Conservation (phyloP, 108 stramenopile species). For the Nitzschia sp. region DNA sequence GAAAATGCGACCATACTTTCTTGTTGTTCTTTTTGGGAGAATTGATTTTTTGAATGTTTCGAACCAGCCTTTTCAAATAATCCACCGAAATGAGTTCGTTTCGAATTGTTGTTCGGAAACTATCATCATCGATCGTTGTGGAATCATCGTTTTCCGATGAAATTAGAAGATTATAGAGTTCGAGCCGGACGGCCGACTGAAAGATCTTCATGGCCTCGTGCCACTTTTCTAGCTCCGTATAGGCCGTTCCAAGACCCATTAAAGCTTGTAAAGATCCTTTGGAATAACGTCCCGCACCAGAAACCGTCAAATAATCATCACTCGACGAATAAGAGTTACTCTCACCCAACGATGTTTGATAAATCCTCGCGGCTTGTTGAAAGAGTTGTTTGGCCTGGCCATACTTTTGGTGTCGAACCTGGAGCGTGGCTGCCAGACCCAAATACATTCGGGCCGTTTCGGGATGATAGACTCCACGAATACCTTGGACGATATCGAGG, state of each 20-base stretch:
- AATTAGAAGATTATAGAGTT: neutral
- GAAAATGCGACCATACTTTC: neutral
- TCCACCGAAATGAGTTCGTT: neutral
- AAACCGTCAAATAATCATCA: too few species aligned
- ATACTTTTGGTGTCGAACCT: neutral
- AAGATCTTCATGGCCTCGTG: neutral
- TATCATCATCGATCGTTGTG: too few species aligned
- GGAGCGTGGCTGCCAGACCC: neutral
- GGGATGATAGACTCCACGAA: neutral
- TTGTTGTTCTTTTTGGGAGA: too few species aligned
- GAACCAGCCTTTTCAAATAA: neutral
- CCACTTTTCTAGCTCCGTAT: neutral
- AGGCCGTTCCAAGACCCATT: neutral
- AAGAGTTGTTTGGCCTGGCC: neutral
- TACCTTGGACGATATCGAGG: neutral
- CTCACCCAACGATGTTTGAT: neutral
- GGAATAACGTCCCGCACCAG: neutral
- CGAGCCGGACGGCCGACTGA: neutral
- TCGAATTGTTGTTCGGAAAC: too few species aligned
- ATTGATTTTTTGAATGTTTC: neutral
- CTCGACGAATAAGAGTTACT: too few species aligned
- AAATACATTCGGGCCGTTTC: neutral
- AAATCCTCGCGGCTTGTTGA: neutral
- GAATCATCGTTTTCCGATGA: too few species aligned
- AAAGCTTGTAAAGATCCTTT: neutral